Evolutionary conservation across 2,329 filamentous ascomycete genomes (phyloP).

Genomic region (Thielaviopsis punctulata): DNA sequence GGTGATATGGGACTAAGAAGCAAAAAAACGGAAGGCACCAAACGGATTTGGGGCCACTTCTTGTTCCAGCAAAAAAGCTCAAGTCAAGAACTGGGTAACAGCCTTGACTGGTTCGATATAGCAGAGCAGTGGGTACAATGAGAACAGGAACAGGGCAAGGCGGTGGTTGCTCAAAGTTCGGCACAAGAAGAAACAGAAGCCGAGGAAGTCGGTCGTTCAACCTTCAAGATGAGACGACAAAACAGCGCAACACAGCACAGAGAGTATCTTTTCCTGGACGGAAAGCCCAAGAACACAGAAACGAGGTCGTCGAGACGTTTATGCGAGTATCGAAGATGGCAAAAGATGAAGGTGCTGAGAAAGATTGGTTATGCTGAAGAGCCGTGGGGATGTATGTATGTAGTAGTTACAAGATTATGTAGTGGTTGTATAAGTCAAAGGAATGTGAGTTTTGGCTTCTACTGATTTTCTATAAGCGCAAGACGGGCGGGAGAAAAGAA

Average conservation of each 20-base stretch:
- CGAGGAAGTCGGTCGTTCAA: not conserved
- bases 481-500: not conserved
- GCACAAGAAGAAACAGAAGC: not conserved
- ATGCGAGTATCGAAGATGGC: no score
- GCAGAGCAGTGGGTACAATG: no score
- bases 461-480: not conserved
- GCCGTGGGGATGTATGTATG: not conserved
- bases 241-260: not conserved
- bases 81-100: not conserved
- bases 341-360: no score
- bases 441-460: not conserved
- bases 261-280: not conserved
- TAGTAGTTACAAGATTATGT: not conserved
- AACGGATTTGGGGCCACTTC: not conserved
- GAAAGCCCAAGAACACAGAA: not conserved
- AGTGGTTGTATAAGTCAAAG: not conserved
- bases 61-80: not conserved
- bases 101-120: not conserved
- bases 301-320: not conserved
- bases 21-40: not conserved
- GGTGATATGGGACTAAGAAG: not conserved
- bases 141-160: no score
- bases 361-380: not conserved
- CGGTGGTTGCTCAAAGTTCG: not conserved
- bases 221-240: not conserved